Base-by-base conservation (phyloP, 768 basidiomycete genomes). In the Rhizopogon roseolus region DNA sequence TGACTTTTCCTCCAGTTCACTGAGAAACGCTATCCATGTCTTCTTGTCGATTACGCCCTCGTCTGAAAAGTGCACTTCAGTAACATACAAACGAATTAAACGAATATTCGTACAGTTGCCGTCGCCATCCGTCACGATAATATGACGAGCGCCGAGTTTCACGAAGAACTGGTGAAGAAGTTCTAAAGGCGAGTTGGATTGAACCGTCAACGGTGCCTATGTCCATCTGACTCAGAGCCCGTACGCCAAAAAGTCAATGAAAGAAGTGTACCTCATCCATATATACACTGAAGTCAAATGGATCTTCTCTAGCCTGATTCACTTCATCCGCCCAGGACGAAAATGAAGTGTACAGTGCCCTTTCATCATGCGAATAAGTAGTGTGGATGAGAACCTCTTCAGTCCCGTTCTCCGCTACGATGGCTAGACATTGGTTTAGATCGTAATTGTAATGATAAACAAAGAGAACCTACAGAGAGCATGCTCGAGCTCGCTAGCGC, bases 11-110 rank as follows among this genome's bases (percentile, higher is more conserved):
- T 90, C 87, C 54, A 95, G 71, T 61, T 86, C 82, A 49, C 76
- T 82, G 37, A 98, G 73, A 71, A 96, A 96, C 6, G 81, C 86
- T 27, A 98, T 80, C 93, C 94, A 99, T 0, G 81, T 82, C 71
- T 96, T 95, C 78, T 98, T 98, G 67, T 93, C 88, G 52, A 99
- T 89, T 9, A 95, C 77, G 7, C 97, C 97, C 62, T 89, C 84
- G 64, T 94, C 91, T 93, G 62, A 27, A 40, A 27, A 29, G 28
- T 36, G 46, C 34, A 34, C 34, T 22, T 48, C 3, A 48, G 46
- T 8, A 9, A 17, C 54, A 10, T 50, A 46, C 25, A 51, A 46
- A 43, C 14, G 32, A 37, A 49, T 32, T 66, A 10, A 49, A 69
- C 22, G 22, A 48, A 36, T 22, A 48, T 48, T 10, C 86, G 64